Evolutionary conservation across 495 filamentous ascomycete genomes (phyloP), one percentile per base, ranked within the genome.

Genomic region (Annulohypoxylon moriforme): DNA sequence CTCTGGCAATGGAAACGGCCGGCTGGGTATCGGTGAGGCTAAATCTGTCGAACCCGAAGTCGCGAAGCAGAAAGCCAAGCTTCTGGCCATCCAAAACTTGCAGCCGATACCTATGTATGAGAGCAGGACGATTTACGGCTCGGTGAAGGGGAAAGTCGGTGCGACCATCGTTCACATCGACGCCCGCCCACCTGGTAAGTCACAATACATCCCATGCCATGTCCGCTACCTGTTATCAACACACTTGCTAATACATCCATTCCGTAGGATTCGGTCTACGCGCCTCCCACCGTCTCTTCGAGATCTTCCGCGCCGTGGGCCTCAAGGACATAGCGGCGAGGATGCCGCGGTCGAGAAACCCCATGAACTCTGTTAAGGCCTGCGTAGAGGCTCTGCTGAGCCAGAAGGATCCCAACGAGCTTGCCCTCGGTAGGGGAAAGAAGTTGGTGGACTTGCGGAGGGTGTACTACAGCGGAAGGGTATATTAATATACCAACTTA

Each of bases 281-380:
- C 66, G 93, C 92, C 77, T 92, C 96, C 71, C 88, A 93, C 75
- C 87, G 93, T 68, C 96, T 98, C 76, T 98, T 92, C 79, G 94
- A 98, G 78, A 94, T 99, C 83, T 92, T 91, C 72, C 89, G 92
- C 56, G 87, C 88, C 36, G 89, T 89, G 33, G 96, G 96, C 68
- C 92, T 99, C 72, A 82, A 87, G 36, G 96, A 99, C 77, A 86
- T 99, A 13, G 87, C 93, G 6, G 96, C 93, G 16, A 86, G 86
- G 36, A 92, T 96, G 46, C 87, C 88, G 47, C 87, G 93, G 24
- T 90, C 91, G 24, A 84, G 93, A 63, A 99, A 98, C 85, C 92
- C 91, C 60, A 96, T 98, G 93, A 99, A 99, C 81, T 91, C 93
- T 13, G 90, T 97, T 73, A 98, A 98, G 83, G 95, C 96, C 13